Evolutionary conservation across 1,284 basidiomycete genomes (phyloP).

Genomic region (Cystobasidiaceae sp.): DNA sequence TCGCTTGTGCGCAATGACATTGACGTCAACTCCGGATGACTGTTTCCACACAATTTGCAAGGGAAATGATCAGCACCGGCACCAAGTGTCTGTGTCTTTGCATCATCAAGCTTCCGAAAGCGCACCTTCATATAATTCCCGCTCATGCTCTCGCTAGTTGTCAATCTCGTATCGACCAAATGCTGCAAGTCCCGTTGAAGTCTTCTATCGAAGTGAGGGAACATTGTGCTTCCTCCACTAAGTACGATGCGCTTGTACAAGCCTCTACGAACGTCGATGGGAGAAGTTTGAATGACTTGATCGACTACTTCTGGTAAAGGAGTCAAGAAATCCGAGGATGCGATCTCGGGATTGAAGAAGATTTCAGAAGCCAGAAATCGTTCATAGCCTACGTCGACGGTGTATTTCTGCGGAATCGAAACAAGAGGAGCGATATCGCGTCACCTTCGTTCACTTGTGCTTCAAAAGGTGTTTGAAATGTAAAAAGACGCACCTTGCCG

Average conservation of each 20-base stretch:
- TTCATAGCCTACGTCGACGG: slow-evolving; percentile 93
- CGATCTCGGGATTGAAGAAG: slow-evolving; percentile 99
- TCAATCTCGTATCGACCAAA: slow-evolving; percentile 84
- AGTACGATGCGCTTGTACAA: slow-evolving; percentile 97
- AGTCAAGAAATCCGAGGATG: slow-evolving; percentile 95
- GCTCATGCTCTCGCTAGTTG: slow-evolving; percentile 66
- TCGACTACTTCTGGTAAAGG: slow-evolving; percentile 96
- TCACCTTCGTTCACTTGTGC: neutral
- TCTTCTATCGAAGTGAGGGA: slow-evolving; percentile 92
- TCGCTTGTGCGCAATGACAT: slow-evolving; percentile 97
- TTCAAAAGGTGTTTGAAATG: neutral
- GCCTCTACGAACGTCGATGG: slow-evolving; percentile 89
- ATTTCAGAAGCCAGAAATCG: slow-evolving; percentile 98
- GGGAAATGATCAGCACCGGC: neutral
- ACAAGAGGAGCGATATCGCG: neutral
- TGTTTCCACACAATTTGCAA: slow-evolving; percentile 44
- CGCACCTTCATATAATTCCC: slow-evolving; percentile 70
- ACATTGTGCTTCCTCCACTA: slow-evolving; percentile 95
- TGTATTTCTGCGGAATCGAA: slow-evolving; percentile 62
- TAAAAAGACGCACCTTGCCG: slow-evolving; percentile 62
- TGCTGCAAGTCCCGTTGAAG: slow-evolving; percentile 92
- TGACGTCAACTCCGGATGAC: slow-evolving; percentile 91
- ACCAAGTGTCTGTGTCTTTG: neutral
- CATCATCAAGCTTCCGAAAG: slow-evolving; percentile 6
- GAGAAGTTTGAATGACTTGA: slow-evolving; percentile 88